phyloP scores from a whole-genome alignment of 768 basidiomycete species.

The Leccinellum rugosiceps region DNA sequence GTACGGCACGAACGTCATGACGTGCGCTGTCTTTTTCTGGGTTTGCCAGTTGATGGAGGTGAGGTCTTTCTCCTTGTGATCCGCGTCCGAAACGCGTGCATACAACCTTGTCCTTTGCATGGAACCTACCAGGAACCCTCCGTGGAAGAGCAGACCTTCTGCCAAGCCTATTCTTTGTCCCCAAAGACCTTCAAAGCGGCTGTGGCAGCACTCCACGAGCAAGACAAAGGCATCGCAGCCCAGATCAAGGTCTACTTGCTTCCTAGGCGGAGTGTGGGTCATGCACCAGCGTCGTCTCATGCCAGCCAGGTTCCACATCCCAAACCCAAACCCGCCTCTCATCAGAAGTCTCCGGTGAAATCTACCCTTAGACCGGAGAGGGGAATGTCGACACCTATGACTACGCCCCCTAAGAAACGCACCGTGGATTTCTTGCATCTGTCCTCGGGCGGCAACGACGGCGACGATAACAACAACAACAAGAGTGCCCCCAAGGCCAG shows the following conservation, averaged over 20 bases:
- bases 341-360: conserved; percentile 18
- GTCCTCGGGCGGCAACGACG: conserved; percentile 11
- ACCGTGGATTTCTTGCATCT: conserved; percentile 9
- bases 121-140: background rate
- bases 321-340: conserved; percentile 4
- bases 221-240: conserved; percentile 22
- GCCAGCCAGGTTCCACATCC: background rate
- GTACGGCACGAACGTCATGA: conserved; percentile 23
- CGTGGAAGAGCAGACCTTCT: conserved; percentile 19
- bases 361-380: conserved; percentile 12
- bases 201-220: conserved; percentile 16
- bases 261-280: background rate
- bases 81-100: background rate
- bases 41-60: conserved; percentile 40
- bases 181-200: conserved; percentile 20
- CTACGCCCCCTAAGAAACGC: conserved; percentile 34
- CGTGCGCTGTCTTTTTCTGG: conserved; percentile 47
- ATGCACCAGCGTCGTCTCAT: background rate
- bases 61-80: background rate
- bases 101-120: background rate
- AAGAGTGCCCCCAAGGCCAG: too few relatives aligned
- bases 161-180: conserved; percentile 14
- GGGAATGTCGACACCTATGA: background rate
- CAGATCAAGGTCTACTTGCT: conserved; percentile 16
- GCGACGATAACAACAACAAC: conserved; percentile 20